A percentile compares a stretch with the other conserved stretches of the same genome.
Conservation (phyloP, 148 eudicot species). For the Fagopyrum homotropicum region DNA sequence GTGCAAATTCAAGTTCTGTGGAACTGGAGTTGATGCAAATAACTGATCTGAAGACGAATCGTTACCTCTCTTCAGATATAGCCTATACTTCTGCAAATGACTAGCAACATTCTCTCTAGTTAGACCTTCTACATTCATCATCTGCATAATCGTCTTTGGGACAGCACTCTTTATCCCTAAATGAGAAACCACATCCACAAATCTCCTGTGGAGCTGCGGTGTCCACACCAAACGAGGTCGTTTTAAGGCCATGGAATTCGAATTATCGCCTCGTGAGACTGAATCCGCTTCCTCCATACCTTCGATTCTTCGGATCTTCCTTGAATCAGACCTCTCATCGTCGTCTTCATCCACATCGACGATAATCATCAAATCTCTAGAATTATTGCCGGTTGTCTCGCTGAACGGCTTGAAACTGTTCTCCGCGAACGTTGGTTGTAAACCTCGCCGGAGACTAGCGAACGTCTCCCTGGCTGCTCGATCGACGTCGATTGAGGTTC, state of each 20-base stretch:
- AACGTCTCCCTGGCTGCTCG: slow-evolving; percentile 46
- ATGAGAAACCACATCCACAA: slow-evolving; percentile 77
- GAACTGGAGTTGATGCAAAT: slow-evolving; percentile 1
- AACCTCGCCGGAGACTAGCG: slow-evolving; percentile 23
- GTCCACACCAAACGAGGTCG: slow-evolving; percentile 87
- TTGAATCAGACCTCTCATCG: slow-evolving; percentile 34
- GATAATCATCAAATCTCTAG: neutral
- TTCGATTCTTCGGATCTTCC: slow-evolving; percentile 28
- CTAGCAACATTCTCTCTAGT: slow-evolving; percentile 89
- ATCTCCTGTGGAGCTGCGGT: slow-evolving; percentile 84
- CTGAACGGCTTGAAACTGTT: slow-evolving; percentile 23
- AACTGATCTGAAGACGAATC: slow-evolving; percentile 5
- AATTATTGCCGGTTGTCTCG: neutral
- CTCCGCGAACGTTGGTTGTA: slow-evolving; percentile 5
- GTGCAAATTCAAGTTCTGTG: slow-evolving; percentile 2
- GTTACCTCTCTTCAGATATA: slow-evolving; percentile 58
- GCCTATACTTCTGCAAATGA: slow-evolving; percentile 86
- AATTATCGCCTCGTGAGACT: neutral
- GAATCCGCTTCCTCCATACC: slow-evolving; percentile 16
- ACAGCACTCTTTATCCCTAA: slow-evolving; percentile 82
- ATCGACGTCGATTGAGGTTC: slow-evolving; percentile 35
- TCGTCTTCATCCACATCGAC: slow-evolving; percentile 19
- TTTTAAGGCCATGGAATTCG: slow-evolving; percentile 28
- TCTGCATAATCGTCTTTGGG: slow-evolving; percentile 91
- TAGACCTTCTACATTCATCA: slow-evolving; percentile 95